Evolutionary conservation across 2,329 filamentous ascomycete genomes (phyloP).

Genomic region (Teratosphaeria gauchensis): DNA sequence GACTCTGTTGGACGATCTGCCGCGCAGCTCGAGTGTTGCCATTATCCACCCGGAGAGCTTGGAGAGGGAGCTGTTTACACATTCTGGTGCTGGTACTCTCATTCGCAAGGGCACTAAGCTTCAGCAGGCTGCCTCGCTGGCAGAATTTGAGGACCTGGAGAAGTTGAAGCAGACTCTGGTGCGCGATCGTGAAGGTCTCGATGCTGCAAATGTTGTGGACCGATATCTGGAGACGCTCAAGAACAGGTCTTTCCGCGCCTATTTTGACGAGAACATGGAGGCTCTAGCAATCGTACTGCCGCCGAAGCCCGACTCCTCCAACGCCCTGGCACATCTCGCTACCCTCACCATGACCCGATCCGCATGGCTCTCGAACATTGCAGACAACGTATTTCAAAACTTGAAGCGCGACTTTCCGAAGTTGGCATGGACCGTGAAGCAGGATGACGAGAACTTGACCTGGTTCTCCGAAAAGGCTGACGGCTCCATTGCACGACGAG

Average conservation of each 20-base stretch:
- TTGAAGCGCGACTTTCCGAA: conserved; percentile 90
- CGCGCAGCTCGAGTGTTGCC: conserved; percentile 85
- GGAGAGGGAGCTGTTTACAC: conserved; percentile 93
- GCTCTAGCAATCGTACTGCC: conserved; percentile 83
- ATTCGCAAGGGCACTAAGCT: conserved; percentile 90
- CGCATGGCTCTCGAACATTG: conserved; percentile 88
- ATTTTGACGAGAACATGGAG: conserved; percentile 90
- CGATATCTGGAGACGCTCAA: conserved; percentile 73
- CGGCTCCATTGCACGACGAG: conserved; percentile 68
- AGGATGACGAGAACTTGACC: conserved; percentile 89
- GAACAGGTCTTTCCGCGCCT: conserved; percentile 75
- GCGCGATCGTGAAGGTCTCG: conserved; percentile 69
- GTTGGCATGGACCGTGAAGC: conserved; percentile 92
- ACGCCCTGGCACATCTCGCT: conserved; percentile 69
- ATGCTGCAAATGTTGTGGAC: conserved; percentile 75
- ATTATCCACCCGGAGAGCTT: conserved; percentile 95
- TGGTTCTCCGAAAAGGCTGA: conserved; percentile 99
- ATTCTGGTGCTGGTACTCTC: conserved; percentile 86
- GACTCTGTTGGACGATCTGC: conserved; percentile 78
- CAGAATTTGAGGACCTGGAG: conserved; percentile 64
- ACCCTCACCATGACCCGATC: conserved; percentile 90
- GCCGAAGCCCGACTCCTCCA: conserved; percentile 52
- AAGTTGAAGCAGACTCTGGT: conserved; percentile 75
- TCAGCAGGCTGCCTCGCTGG: conserved; percentile 58
- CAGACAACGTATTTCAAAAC: conserved; percentile 87